A percentile compares a stretch with the other conserved stretches of the same genome.
These are phyloP conservation scores for Galerina sulciceps DNA, from an alignment of 768 basidiomycete species.

Conservation along the genomic window DNA sequence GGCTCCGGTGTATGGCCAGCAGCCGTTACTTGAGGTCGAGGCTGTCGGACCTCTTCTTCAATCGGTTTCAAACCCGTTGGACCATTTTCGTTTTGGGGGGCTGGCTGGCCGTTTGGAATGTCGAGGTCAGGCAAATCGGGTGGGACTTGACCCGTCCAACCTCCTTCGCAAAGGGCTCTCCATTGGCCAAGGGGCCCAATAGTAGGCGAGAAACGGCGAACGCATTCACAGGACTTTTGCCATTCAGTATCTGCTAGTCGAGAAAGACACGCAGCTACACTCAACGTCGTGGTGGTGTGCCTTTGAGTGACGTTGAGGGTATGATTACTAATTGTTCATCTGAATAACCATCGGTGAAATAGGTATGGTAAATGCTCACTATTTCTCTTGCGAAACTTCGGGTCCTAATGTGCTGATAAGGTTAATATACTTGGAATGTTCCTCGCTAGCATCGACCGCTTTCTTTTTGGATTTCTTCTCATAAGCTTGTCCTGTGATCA, in stretches of 20 bases:
- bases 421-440: conserved; percentile 79
- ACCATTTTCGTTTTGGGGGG: conserved; percentile 1
- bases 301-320: conserved; percentile 62
- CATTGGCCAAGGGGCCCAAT: conserved; percentile 77
- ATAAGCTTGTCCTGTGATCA: conserved; percentile 60
- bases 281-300: conserved; percentile 60
- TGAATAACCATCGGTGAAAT: conserved; percentile 1
- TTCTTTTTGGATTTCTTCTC: conserved; percentile 85
- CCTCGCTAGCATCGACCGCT: conserved; percentile 65
- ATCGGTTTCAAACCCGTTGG: conserved; percentile 13
- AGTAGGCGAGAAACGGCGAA: conserved; percentile 66
- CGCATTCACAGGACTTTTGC: conserved; percentile 71
- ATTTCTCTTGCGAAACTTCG: conserved; percentile 81
- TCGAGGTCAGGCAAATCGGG: conserved; percentile 42
- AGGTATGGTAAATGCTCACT: conserved; percentile 48
- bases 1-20: conserved; percentile 13
- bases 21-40: conserved; percentile 1
- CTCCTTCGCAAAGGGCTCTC: conserved; percentile 76
- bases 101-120: neutral
- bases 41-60: conserved; percentile 18
- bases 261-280: conserved; percentile 65
- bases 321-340: conserved; percentile 59
- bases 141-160: conserved; percentile 63
- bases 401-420: conserved; percentile 73
- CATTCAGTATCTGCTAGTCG: conserved; percentile 83